These are phyloP conservation scores for Endogone sp. DNA, from an alignment of 192 early-diverging fungal genomes.

Conservation along the genomic window DNA sequence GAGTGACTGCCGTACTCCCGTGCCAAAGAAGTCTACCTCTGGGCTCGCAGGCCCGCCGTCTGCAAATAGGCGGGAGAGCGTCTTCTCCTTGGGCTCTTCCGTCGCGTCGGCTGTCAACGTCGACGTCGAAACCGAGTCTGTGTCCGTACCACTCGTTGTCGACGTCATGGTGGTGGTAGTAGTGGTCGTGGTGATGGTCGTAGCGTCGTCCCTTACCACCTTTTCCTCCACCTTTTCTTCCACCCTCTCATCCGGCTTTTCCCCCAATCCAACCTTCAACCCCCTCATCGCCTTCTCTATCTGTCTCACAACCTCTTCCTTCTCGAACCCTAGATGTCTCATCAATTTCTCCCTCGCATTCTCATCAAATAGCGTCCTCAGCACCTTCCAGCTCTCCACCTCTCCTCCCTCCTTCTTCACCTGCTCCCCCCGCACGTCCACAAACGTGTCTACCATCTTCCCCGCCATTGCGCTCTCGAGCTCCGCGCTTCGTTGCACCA, in stretches of 20 bases:
- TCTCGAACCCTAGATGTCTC: constrained; percentile 87
- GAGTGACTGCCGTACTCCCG: neutral
- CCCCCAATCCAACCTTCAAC: neutral
- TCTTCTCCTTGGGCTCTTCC: neutral
- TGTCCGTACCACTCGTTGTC: neutral
- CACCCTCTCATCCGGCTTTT: neutral
- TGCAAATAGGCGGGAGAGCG: neutral
- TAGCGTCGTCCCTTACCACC: neutral
- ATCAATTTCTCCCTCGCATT: constrained; percentile 78
- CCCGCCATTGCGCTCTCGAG: constrained; percentile 65
- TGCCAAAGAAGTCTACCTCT: constrained; percentile 6
- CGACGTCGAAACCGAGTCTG: neutral
- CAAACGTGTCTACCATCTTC: constrained; percentile 22
- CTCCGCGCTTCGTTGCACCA: constrained; percentile 64
- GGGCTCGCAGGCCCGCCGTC: neutral
- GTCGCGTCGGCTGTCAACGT: constrained; percentile 6
- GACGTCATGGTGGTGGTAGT: neutral
- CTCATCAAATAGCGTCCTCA: constrained; percentile 79
- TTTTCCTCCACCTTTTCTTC: neutral
- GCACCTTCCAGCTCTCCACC: constrained; percentile 69
- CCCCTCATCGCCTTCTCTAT: neutral
- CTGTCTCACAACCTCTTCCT: constrained; percentile 51
- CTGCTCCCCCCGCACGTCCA: constrained; percentile 20
- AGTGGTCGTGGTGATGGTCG: too few species aligned
- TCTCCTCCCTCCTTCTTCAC: constrained; percentile 21